Evolutionary conservation across 345 rosid species (phyloP).

Genomic region (Lepidium aucheri): DNA sequence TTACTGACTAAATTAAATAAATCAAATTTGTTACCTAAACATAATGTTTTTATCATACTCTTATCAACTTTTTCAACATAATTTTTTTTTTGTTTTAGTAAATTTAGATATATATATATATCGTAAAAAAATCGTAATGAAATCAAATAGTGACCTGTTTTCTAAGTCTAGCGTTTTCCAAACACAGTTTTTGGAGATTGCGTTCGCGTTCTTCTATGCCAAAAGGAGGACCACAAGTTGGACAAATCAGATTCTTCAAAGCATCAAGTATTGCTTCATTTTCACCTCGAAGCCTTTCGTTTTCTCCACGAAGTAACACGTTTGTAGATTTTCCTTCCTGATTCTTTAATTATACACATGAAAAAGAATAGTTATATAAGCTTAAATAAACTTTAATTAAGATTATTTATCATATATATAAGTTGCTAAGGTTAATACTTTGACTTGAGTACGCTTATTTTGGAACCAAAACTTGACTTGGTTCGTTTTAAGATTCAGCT

Average conservation of each 20-base stretch:
- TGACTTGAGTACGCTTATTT: conserved; percentile 64
- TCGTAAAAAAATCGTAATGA: background rate
- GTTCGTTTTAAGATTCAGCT: conserved; percentile 36
- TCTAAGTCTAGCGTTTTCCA: conserved; percentile 41
- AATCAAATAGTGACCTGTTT: conserved; percentile 32
- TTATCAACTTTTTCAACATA: background rate
- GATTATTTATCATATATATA: background rate
- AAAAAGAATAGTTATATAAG: background rate
- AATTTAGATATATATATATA: background rate
- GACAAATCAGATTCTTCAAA: conserved; percentile 47
- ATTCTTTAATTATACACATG: conserved; percentile 29
- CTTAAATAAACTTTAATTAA: background rate
- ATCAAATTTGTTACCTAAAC: no score
- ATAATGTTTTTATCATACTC: background rate
- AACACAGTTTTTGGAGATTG: conserved; percentile 32
- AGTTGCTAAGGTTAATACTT: conserved; percentile 32
- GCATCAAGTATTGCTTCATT: conserved; percentile 46
- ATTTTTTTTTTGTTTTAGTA: background rate
- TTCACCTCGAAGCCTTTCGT: conserved; percentile 44
- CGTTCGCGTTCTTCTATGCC: conserved; percentile 38
- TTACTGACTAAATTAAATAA: no score
- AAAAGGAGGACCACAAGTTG: conserved; percentile 54
- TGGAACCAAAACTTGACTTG: conserved; percentile 88
- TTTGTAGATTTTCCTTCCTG: conserved; percentile 46
- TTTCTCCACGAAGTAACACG: conserved; percentile 46